These are phyloP conservation scores for Penicillium turbatum DNA, from an alignment of 495 filamentous ascomycete species.

Conservation along the genomic window DNA sequence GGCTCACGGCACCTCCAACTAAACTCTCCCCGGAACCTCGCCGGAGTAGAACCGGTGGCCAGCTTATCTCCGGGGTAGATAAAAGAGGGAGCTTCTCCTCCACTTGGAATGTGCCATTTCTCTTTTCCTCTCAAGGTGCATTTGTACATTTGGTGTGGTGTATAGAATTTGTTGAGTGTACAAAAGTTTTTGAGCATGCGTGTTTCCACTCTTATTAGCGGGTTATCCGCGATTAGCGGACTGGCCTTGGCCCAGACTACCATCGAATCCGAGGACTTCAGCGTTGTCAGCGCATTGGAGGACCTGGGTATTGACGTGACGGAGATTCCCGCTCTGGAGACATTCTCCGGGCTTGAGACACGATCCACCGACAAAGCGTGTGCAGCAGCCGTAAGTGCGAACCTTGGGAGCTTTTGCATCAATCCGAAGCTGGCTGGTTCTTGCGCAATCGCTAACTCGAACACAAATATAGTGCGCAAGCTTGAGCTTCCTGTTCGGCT, in stretches of 20 bases:
- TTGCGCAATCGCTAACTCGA: not conserved
- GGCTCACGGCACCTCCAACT: too few species aligned
- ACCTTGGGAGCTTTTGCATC: not conserved
- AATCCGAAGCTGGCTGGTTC: not conserved
- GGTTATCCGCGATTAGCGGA: constrained; percentile 6
- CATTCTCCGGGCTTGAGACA: constrained; percentile 3
- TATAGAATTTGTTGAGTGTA: too few species aligned
- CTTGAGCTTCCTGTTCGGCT: constrained; percentile 16
- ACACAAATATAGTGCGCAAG: constrained; percentile 10
- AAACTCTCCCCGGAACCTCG: not conserved
- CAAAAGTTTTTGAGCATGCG: constrained; percentile 4
- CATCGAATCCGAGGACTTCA: constrained; percentile 14
- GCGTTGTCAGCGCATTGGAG: constrained; percentile 11
- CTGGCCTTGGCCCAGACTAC: not conserved
- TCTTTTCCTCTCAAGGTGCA: not conserved
- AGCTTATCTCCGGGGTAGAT: not conserved
- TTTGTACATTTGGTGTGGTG: not conserved
- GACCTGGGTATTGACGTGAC: constrained; percentile 16
- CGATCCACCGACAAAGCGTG: constrained; percentile 13
- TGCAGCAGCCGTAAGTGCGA: constrained; percentile 11
- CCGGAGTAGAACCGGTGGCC: constrained; percentile 3
- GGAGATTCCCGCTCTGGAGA: constrained; percentile 14
- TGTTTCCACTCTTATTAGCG: constrained; percentile 9
- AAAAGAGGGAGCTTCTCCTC: not conserved
- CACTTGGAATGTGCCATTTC: not conserved